phyloP scores from a whole-genome alignment of 164 flowering plant species.

The Buxus sempervirens region DNA sequence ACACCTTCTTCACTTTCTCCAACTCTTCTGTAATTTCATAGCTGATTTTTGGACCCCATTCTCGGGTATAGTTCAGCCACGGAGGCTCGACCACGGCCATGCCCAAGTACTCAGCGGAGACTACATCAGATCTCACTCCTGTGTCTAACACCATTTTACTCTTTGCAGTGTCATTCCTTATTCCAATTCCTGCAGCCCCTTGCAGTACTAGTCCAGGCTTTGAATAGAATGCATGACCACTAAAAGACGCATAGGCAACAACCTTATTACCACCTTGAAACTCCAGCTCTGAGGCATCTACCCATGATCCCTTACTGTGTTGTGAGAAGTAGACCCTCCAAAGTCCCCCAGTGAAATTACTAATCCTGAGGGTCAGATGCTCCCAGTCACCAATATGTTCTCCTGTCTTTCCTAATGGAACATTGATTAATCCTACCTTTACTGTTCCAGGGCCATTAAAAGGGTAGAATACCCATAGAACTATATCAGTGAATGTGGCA shows the following conservation, averaged over 20 bases:
- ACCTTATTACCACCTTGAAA: constrained; percentile 38
- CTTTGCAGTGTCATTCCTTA: constrained; percentile 41
- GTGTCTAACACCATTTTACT: constrained; percentile 32
- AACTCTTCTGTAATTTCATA: constrained; percentile 21
- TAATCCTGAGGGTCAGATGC: constrained; percentile 50
- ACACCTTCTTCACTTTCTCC: constrained; percentile 20
- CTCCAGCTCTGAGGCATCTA: constrained; percentile 38
- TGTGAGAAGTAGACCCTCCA: constrained; percentile 36
- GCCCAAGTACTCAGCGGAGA: constrained; percentile 35
- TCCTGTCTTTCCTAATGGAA: constrained; percentile 44
- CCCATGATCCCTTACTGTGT: constrained; percentile 45
- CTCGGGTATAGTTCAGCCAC: constrained; percentile 29
- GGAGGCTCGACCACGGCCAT: constrained; percentile 24
- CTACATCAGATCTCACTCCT: constrained; percentile 20
- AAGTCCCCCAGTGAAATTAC: constrained; percentile 54
- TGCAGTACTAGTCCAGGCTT: constrained; percentile 38
- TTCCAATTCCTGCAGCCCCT: constrained; percentile 37
- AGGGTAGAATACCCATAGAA: constrained; percentile 75
- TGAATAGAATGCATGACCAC: constrained; percentile 45
- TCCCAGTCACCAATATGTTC: constrained; percentile 71
- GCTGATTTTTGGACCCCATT: constrained; percentile 34
- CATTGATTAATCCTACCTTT: constrained; percentile 28
- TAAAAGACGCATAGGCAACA: constrained; percentile 36
- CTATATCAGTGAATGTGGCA: constrained; percentile 65
- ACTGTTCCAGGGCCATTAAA: constrained; percentile 59